Evolutionary conservation across 2,329 filamentous ascomycete genomes (phyloP), one percentile per base, ranked within the genome.

Genomic region (Sporothrix pallida): DNA sequence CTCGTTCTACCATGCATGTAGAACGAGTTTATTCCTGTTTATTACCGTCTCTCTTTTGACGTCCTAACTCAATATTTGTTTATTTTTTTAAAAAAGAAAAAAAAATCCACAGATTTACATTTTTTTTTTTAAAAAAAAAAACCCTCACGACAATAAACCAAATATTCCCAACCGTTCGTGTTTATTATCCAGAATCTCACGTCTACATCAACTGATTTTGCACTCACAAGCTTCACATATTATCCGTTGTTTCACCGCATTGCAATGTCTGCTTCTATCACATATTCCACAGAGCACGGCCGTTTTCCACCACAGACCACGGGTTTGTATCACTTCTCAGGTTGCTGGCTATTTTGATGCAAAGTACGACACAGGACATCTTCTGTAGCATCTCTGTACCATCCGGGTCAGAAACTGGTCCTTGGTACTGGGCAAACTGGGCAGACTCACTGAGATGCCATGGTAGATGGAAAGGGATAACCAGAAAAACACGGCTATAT

Each of bases 301-400:
- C 67, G 44, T 8, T 23, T 12, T 1, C 9, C 37, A 31, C 37
- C n/a, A 58, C 68, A 70, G 50, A 46, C 68, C 52, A 58, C 37
- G 52, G 26, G 37, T 70, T 52, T 71, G 20, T 62, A 50, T 37
- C 69, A 42, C 6, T 26, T 71, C 23, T 71, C 42, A 7, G 31
- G 31, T 37, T 37, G 31, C 31, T 37, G 31, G 31, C 7, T 37
- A 31, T 50, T 4, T 20, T 20, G 37, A 7, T 10, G 31, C 23
- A 31, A 12, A 17, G 42, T 50, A n/a, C 62, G n/a, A 13, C 62
- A 20, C 42, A 26, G 42, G 15, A 48, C 31, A 44, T 4, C 23
- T 58, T 52, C 44, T 54, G 15, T 42, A 10, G 58, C 20, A 20
- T 8, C 31, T 63, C 26, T 60, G 31, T 23, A 58, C 23, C 23